Evolutionary conservation across 768 basidiomycete species (phyloP), one percentile per base, ranked within the genome.

Genomic region (Leccinum rimulosum): DNA sequence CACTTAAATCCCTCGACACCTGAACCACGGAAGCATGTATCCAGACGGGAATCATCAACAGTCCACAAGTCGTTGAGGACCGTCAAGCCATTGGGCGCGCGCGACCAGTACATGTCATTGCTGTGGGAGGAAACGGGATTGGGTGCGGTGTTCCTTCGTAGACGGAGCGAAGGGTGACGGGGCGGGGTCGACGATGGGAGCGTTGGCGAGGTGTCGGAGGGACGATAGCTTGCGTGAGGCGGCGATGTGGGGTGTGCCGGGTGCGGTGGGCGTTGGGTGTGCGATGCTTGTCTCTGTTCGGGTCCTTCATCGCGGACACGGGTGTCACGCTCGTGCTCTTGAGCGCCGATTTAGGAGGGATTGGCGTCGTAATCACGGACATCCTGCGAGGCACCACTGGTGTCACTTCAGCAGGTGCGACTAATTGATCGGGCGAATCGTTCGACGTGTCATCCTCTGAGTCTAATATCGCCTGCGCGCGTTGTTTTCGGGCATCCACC

Each of bases 1-100:
- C n/a, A n/a, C n/a, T n/a, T n/a, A n/a, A n/a, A n/a, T n/a, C n/a
- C n/a, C n/a, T n/a, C n/a, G n/a, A n/a, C n/a, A n/a, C n/a, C n/a
- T 88, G 47, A 45, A 12, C 61, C 61, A 36, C 66, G 68, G 27
- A 65, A 56, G 4, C 65, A 73, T n/a, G 60, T 62, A 19, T 72
- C 69, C 45, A 73, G 64, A 53, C 78, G 75, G 25, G n/a, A n/a
- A n/a, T n/a, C n/a, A n/a, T n/a, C n/a, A n/a, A 96, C 76, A 15
- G 88, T 84, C 93, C 93, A 96, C 19, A 95, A 76, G 72, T 97
- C 95, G 64, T 92, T 91, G 56, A 97, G 78, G 0, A 95, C 94
- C n/a, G 83, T 83, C 76, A 88, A 78, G 0, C 95, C 95, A 58
- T 93, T 95, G 0, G 92, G 90, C 0, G 92, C 91, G 56, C 81